Conservation (phyloP, 331 rosid species). For the Ulmus americana region DNA sequence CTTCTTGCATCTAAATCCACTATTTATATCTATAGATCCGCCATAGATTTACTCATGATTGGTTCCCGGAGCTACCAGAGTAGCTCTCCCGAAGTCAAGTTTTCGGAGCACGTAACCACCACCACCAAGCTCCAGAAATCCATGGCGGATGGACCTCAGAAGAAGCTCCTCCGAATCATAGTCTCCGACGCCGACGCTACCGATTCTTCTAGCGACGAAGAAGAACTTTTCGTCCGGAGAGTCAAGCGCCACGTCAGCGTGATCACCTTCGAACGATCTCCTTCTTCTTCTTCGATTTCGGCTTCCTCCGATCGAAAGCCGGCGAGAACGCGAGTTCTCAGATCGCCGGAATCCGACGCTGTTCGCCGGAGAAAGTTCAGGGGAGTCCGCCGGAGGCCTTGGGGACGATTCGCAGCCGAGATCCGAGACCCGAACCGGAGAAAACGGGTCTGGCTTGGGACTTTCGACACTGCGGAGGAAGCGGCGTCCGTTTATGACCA, state of each 20-base stretch:
- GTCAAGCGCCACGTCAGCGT: conserved; percentile 39
- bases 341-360: neutral
- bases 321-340: conserved; percentile 8
- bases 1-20: neutral
- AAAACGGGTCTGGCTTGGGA: conserved; percentile 78
- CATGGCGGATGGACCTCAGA: conserved; percentile 4
- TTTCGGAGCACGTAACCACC: conserved; percentile 21
- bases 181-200: conserved; percentile 71
- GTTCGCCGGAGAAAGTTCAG: conserved; percentile 33
- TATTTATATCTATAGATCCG: neutral
- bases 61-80: neutral
- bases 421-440: conserved; percentile 60
- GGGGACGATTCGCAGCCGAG: conserved; percentile 91
- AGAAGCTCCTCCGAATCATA: conserved; percentile 58
- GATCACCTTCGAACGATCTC: conserved; percentile 28
- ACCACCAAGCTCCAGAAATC: conserved; percentile 10
- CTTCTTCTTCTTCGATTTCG: conserved; percentile 1
- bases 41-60: neutral
- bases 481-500: conserved; percentile 75
- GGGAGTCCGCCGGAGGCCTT: conserved; percentile 73
- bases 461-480: conserved; percentile 75
- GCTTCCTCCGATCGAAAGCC: neutral
- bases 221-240: conserved; percentile 9
- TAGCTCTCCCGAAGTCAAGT: conserved; percentile 22
- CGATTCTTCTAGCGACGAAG: conserved; percentile 63